Base-by-base conservation (phyloP, 306 rosid species). In the Rubus idaeus region DNA sequence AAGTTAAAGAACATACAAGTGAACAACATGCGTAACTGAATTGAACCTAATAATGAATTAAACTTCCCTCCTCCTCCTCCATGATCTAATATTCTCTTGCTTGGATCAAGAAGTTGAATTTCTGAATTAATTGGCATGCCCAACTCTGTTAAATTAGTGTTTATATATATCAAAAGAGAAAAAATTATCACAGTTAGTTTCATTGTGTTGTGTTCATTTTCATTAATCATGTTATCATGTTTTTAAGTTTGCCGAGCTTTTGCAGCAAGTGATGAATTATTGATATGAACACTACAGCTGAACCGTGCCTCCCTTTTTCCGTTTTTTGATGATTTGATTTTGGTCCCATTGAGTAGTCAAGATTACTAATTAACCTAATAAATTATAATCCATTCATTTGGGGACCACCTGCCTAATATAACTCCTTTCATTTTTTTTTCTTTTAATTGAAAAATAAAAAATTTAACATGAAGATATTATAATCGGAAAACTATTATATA, bases 181-280 rank as follows among this genome's bases (percentile, higher is more conserved):
- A 5, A 0, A 26, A 11, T 61, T 6, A 13, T 2, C 0, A 13
- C 14, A 3, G 1, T 11, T 21, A 3, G 1, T 11, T 21, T 61
- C 20, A 52, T 3, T 5, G 26, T 26, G 1, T 26, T 26, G 2
- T 26, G 9, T 5, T 61, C 40, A 61, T 30, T 13, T 30, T 61
- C 30, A 0, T 26, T 11, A 26, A 60, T 60, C 44, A 45, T 49
- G 53, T 49, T 11, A 21, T n/a, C 5, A 39, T 16, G 5, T 16
- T 8, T 60, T 8, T 5, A 26, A 3, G 60, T 45, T 60, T 61
- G 45, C 17, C 57, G 47, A 17, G 40, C 37, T 30, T 61, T 74
- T 45, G 70, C 58, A 74, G 78, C 69, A 74, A 30, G 35, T 17
- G 37, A 30, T 10, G 20, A 46, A 57, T 73, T 75, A 18, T 46